Conservation (phyloP, 805 yeast species). For the Candida chilensis region DNA sequence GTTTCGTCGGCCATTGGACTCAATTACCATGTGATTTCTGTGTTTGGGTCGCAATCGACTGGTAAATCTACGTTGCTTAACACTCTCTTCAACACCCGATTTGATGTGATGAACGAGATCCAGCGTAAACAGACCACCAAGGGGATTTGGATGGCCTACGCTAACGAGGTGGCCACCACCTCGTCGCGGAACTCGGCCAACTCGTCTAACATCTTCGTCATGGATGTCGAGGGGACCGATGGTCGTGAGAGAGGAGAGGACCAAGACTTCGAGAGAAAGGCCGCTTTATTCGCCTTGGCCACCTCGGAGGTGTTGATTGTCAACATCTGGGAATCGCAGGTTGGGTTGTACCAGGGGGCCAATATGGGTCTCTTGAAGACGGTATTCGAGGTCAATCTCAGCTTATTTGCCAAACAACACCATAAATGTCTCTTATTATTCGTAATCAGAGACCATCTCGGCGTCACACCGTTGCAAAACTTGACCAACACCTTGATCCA, state of each 20-base stretch:
- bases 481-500: slow-evolving; percentile 57
- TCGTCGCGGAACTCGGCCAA: slow-evolving; percentile 7
- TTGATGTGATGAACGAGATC: slow-evolving; percentile 89
- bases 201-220: slow-evolving; percentile 48
- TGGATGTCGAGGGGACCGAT: slow-evolving; percentile 99
- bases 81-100: slow-evolving; percentile 73
- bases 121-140: slow-evolving; percentile 75
- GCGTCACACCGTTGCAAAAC: slow-evolving; percentile 72
- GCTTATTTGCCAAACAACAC: slow-evolving; percentile 64
- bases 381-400: slow-evolving; percentile 89
- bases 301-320: slow-evolving; percentile 87
- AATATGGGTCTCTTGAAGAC: slow-evolving; percentile 93
- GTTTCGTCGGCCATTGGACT: slow-evolving; percentile 41
- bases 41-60: slow-evolving; percentile 94
- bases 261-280: slow-evolving; percentile 95
- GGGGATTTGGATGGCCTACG: slow-evolving; percentile 36
- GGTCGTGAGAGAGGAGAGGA: slow-evolving; percentile 98
- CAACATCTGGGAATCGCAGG: slow-evolving; percentile 95
- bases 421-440: slow-evolving; percentile 68
- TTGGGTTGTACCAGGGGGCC: slow-evolving; percentile 95
- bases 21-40: slow-evolving; percentile 85
- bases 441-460: slow-evolving; percentile 89
- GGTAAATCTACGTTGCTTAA: slow-evolving; percentile 93
- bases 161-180: slow-evolving; percentile 4
- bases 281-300: slow-evolving; percentile 89